Conservation (phyloP, 2,329 filamentous ascomycete genomes). For the Pseudogymnoascus verrucosus region DNA sequence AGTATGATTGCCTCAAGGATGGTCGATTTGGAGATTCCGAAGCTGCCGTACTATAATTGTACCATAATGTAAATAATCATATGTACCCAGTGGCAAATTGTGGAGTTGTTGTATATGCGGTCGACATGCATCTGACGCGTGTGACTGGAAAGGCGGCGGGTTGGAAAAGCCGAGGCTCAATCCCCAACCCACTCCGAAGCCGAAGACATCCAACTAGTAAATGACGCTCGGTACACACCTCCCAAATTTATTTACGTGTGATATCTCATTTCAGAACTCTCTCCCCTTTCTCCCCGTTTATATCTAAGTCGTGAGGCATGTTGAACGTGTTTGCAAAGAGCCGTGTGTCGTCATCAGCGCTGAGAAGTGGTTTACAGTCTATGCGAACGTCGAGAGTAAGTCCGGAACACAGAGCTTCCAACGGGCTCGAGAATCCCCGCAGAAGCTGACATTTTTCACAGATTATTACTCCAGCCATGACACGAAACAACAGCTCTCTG, state of each 20-base stretch:
- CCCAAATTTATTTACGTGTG: slow-evolving; percentile 6
- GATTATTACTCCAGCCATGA: slow-evolving; percentile 44
- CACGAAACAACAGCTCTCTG: slow-evolving; percentile 50
- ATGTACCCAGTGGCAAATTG: neutral
- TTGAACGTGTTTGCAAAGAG: slow-evolving; percentile 28
- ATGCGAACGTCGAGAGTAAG: slow-evolving; percentile 22
- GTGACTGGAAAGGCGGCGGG: neutral
- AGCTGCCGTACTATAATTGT: neutral
- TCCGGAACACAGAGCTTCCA: neutral
- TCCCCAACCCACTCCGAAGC: neutral
- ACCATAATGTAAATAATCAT: neutral
- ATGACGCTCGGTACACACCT: slow-evolving; percentile 8
- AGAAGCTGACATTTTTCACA: neutral
- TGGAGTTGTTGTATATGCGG: neutral
- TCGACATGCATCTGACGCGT: neutral
- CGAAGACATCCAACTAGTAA: slow-evolving; percentile 1
- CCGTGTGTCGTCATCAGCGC: slow-evolving; percentile 25
- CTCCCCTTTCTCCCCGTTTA: slow-evolving; percentile 9
- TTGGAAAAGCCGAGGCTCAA: slow-evolving; percentile 8
- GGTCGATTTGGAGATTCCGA: neutral
- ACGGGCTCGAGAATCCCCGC: neutral
- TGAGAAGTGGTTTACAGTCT: slow-evolving; percentile 24
- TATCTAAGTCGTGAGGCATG: slow-evolving; percentile 21
- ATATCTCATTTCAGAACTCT: slow-evolving; percentile 9
- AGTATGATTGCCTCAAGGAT: neutral